Evolutionary conservation across 306 rosid species (phyloP).

Genomic region (Cicer yamashitae): DNA sequence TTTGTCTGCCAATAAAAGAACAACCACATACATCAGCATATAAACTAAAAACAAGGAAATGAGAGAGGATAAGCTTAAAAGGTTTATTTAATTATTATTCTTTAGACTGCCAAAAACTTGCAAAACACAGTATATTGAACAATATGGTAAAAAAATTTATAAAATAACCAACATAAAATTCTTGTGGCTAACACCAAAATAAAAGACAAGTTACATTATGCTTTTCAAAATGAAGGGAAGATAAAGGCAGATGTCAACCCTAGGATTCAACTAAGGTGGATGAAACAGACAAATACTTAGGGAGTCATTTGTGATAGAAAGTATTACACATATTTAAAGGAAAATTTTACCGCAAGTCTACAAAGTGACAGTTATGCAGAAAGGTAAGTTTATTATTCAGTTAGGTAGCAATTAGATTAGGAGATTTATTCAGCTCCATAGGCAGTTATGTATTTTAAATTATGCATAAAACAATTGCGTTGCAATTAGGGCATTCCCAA

Average conservation of each 20-base stretch:
- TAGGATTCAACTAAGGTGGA: background rate
- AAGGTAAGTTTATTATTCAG: background rate
- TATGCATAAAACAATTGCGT: background rate
- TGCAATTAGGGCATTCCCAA: background rate
- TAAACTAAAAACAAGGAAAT: conserved; percentile 24
- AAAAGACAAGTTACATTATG: background rate
- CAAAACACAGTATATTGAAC: background rate
- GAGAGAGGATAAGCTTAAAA: conserved; percentile 4
- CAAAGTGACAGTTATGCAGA: background rate
- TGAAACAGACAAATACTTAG: background rate
- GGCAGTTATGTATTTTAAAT: background rate
- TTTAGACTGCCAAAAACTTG: background rate
- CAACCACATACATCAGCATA: conserved; percentile 7
- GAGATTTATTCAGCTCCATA: background rate
- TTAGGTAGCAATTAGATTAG: background rate
- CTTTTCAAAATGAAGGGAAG: background rate
- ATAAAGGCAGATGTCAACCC: background rate
- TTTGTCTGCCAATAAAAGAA: conserved; percentile 69
- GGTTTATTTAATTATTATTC: background rate
- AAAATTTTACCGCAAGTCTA: background rate
- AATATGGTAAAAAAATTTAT: background rate
- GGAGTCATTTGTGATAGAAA: background rate
- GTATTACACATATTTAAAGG: background rate
- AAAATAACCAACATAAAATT: background rate
- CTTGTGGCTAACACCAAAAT: background rate